Conservation (phyloP, 345 rosid species). For the Brassica carinata region DNA sequence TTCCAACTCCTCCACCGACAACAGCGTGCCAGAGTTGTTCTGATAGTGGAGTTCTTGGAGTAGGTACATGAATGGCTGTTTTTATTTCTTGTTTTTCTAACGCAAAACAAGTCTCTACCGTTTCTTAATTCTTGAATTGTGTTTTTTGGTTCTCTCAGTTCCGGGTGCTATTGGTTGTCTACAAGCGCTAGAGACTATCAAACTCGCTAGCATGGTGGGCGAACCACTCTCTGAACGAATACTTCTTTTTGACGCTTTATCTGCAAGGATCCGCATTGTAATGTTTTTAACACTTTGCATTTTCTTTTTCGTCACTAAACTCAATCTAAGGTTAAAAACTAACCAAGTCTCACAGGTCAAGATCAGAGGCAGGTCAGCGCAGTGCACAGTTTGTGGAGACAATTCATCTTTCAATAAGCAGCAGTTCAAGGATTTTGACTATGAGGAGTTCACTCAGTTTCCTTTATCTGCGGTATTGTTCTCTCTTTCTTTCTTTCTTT, state of each 20-base stretch:
- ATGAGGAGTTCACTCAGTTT: conserved; percentile 84
- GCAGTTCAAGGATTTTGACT: conserved; percentile 72
- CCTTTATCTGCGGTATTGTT: conserved; percentile 58
- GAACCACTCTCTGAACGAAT: conserved; percentile 86
- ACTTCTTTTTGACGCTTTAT: conserved; percentile 93
- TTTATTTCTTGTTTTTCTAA: neutral
- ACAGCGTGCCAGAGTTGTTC: conserved; percentile 88
- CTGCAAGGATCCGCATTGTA: conserved; percentile 81
- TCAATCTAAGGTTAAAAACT: neutral
- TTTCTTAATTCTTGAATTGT: conserved; percentile 4
- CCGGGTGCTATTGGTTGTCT: conserved; percentile 96
- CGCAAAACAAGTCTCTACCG: neutral
- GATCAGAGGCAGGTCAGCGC: conserved; percentile 72
- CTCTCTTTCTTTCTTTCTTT: neutral
- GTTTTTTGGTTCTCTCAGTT: conserved; percentile 46
- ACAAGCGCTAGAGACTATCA: conserved; percentile 93
- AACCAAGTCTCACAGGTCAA: conserved; percentile 55
- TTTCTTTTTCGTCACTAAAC: neutral
- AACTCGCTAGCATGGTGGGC: conserved; percentile 81
- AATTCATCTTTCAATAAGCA: conserved; percentile 53
- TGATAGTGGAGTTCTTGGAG: conserved; percentile 89
- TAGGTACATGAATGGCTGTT: conserved; percentile 50
- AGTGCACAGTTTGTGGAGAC: conserved; percentile 81
- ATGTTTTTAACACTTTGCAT: conserved; percentile 14
- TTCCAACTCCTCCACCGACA: conserved; percentile 81